Percentiles rank a stretch among this genome's conserved stretches.
Conservation (phyloP, 441 rosid species). For the Bruguiera hainesii region DNA sequence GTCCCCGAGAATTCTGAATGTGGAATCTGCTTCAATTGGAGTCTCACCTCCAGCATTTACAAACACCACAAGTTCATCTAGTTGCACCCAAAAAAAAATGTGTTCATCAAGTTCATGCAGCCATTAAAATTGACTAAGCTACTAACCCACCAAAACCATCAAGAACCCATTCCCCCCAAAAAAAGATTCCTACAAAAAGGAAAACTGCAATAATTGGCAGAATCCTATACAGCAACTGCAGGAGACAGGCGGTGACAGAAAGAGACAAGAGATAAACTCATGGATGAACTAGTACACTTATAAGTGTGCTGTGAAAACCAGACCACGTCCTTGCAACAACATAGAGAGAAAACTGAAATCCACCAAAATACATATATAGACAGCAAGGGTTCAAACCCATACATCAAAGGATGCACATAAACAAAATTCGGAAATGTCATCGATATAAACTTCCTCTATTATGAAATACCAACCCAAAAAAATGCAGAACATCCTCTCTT, state of each 20-base stretch:
- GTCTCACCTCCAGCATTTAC: constrained; percentile 74
- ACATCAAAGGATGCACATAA: too few relatives aligned
- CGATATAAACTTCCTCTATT: too few relatives aligned
- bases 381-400: too few relatives aligned
- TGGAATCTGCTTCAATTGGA: constrained; percentile 37
- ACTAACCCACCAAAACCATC: too few relatives aligned
- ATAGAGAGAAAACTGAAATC: too few relatives aligned
- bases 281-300: too few relatives aligned
- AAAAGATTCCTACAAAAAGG: neutral
- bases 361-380: too few relatives aligned
- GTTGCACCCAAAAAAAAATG: neutral
- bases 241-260: too few relatives aligned
- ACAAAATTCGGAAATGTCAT: too few relatives aligned
- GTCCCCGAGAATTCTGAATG: constrained; percentile 42
- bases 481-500: neutral
- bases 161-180: too few relatives aligned
- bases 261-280: too few relatives aligned
- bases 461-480: neutral
- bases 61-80: constrained; percentile 66
- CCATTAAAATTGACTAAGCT: neutral
- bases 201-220: neutral
- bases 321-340: neutral
- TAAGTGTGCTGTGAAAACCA: neutral
- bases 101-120: constrained; percentile 9
- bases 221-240: neutral